Conservation (phyloP, 495 filamentous ascomycete genomes). For the Penicillium manginii region DNA sequence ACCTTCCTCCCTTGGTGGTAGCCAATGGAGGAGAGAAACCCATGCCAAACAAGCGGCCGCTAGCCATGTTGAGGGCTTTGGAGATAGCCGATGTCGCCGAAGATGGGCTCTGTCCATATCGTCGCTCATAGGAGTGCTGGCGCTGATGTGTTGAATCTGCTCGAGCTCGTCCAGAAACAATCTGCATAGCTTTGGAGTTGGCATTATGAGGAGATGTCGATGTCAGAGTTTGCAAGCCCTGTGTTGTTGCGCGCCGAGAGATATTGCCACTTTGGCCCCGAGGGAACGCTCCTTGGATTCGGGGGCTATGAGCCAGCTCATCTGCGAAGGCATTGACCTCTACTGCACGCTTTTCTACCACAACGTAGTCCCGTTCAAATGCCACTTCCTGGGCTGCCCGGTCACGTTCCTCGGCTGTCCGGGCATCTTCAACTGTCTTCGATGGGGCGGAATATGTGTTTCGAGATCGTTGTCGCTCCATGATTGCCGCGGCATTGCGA, state of each 20-base stretch:
- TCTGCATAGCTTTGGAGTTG: constrained; percentile 66
- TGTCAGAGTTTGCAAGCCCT: constrained; percentile 54
- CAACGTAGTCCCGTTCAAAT: constrained; percentile 90
- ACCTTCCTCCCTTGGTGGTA: constrained; percentile 66
- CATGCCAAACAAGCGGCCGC: constrained; percentile 78
- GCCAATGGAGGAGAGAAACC: constrained; percentile 71
- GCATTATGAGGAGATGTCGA: constrained; percentile 38
- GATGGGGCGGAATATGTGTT: constrained; percentile 52
- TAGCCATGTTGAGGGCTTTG: constrained; percentile 93
- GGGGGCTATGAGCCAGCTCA: constrained; percentile 80
- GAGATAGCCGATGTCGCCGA: constrained; percentile 87
- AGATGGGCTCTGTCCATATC: constrained; percentile 73
- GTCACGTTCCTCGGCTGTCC: constrained; percentile 64
- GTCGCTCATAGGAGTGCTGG: constrained; percentile 77
- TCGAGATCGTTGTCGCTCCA: constrained; percentile 56
- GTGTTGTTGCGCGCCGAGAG: constrained; percentile 71
- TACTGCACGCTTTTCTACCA: constrained; percentile 92
- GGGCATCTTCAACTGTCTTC: constrained; percentile 44
- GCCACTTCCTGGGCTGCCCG: constrained; percentile 83
- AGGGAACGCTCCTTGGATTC: constrained; percentile 49
- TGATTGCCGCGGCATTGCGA: constrained; percentile 36
- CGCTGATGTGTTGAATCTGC: constrained; percentile 67
- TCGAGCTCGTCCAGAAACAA: constrained; percentile 62
- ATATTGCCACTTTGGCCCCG: constrained; percentile 51
- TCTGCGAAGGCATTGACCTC: constrained; percentile 98